Base-by-base conservation (phyloP, 345 rosid genomes). In the Sonneratia alba region DNA sequence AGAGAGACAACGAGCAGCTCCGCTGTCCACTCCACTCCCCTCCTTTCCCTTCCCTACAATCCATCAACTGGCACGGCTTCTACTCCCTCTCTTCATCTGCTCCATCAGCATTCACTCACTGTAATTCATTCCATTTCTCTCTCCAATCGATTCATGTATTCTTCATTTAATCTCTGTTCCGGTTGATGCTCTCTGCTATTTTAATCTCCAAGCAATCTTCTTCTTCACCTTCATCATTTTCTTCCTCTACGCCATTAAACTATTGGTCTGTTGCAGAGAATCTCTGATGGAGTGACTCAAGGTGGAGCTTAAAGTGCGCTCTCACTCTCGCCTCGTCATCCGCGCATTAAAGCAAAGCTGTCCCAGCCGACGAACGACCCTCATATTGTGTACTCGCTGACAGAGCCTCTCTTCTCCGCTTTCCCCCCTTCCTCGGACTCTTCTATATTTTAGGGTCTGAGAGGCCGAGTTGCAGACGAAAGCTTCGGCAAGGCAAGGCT, bases 211-310 rank as follows among this genome's bases (percentile, higher is more conserved):
- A 37, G 49, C 49, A 67, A 37, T 67, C 37, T 19, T 67, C 69
- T 38, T 40, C 69, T 19, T 67, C 45, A 2, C 45, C 10, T 4
- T 2, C 45, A 4, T 42, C 45, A 4, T 42, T 9, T 42, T 42
- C 69, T 66, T 36, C 69, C 37, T 43, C 18, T 15, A 21, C 15
- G 19, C 38, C 42, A 0, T 22, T 70, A 42, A n/a, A 57, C 47
- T 47, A 53, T 24, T 37, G 32, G 40, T 45, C 57, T 72, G 67
- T 72, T 57, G 64, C 84, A 80, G 88, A 79, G 85, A 79, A 77
- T 87, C 84, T 78, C 78, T 76, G 80, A 69, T 76, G 56, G 51
- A 32, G 75, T 55, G 56, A 69, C 65, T 73, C 49, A 57, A 73
- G 71, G 78, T 47, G 76, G 66, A 75, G 36, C 63, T 74, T 66